Evolutionary conservation across 257 asterid species (phyloP).

Genomic region (Jaltomata sinuosa): DNA sequence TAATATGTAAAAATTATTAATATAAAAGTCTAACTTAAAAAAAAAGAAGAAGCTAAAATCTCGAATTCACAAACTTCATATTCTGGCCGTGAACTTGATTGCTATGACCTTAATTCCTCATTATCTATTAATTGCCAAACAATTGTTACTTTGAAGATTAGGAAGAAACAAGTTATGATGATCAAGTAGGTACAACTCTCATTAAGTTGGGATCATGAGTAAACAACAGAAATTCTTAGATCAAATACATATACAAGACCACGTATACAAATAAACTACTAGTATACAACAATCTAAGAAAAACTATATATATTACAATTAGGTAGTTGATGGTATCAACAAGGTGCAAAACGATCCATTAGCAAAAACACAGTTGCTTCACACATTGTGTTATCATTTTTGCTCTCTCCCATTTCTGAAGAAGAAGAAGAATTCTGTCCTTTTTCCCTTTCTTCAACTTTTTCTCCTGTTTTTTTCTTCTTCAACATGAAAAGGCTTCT

Average conservation of each 20-base stretch:
- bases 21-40: too few species aligned
- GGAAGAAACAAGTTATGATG: neutral
- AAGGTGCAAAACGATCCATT: conserved; percentile 77
- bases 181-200: neutral
- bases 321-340: conserved; percentile 9
- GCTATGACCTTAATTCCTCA: neutral
- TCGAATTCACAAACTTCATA: neutral
- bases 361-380: conserved; percentile 50
- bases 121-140: neutral
- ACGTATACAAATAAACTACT: neutral
- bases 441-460: conserved; percentile 16
- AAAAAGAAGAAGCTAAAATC: too few species aligned
- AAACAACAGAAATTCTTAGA: neutral
- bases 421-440: conserved; percentile 9
- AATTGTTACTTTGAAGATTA: neutral
- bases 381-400: conserved; percentile 32
- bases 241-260: neutral
- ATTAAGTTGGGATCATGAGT: neutral
- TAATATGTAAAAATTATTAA: too few species aligned
- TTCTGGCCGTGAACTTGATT: neutral
- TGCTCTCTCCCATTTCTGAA: conserved; percentile 1
- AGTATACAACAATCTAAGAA: neutral
- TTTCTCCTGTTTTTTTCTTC: conserved; percentile 13
- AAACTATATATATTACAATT: neutral
- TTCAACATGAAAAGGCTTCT: conserved; percentile 28